Base-by-base conservation (phyloP, 345 rosid genomes). In the Eucalyptus camaldulensis region DNA sequence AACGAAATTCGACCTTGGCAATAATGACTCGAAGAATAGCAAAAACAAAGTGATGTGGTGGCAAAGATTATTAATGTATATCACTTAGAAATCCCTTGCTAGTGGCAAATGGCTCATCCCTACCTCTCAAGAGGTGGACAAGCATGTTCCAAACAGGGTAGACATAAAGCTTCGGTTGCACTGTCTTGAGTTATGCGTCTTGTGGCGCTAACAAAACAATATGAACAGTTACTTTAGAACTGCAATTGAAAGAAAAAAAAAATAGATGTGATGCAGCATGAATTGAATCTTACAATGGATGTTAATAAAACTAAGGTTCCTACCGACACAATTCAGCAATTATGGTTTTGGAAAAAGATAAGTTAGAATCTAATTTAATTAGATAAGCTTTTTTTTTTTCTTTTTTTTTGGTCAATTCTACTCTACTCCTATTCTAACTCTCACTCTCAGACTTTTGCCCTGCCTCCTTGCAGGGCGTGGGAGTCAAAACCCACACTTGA, bases 61-160 rank as follows among this genome's bases (percentile, higher is more conserved):
- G 47, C 83, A 76, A 76, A 76, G 83, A 76, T 76, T 76, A 76
- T 76, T 37, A 40, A 37, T 76, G 45, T 37, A 37, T 76, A 37
- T 76, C 83, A 76, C 81, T 76, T 76, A 76, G 83, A 37, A 76
- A 21, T 37, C 83, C 83, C 83, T 76, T 37, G 45, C 83, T 76
- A 76, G 45, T 45, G 85, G 10, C 76, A 49, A 67, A 31, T n/a
- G 83, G 83, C 47, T 76, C 47, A 76, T 76, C 89, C 89, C 94
- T 93, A 90, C 92, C 92, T 90, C 93, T 94, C 88, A 89, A 51
- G 93, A 93, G 96, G 93, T 91, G 91, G 95, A 93, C 95, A 94
- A 94, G 93, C 93, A 88, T 40, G 91, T 92, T 92, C 94, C 93
- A 90, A 92, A 87, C 86, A 91, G 72, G 88, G 91, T 86, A 91